phyloP scores from a whole-genome alignment of 1,284 basidiomycete species.

The Rhodofomes roseus region DNA sequence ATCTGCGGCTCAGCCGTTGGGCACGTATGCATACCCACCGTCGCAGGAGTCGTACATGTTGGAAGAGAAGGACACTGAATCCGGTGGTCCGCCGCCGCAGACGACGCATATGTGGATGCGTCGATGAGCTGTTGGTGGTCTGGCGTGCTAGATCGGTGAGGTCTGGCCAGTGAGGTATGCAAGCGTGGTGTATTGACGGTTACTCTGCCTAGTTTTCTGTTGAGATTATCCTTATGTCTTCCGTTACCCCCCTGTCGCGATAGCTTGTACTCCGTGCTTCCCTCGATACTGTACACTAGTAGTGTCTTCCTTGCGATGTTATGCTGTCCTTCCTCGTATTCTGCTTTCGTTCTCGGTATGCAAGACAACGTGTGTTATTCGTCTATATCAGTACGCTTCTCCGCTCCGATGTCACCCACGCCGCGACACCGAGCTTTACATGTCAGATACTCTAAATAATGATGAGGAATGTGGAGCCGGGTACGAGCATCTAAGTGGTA shows the following conservation, averaged over 20 bases:
- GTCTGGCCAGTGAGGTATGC: neutral
- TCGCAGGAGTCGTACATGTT: slow-evolving; percentile 59
- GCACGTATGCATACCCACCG: slow-evolving; percentile 48
- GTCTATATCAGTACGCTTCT: neutral
- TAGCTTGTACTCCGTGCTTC: neutral
- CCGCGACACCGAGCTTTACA: neutral
- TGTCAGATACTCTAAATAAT: neutral
- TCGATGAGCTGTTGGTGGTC: neutral
- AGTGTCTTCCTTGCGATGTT: neutral
- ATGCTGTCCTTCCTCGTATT: neutral
- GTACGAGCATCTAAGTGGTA: neutral
- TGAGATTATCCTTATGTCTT: neutral
- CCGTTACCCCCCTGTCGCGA: neutral
- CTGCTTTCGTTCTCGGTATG: neutral
- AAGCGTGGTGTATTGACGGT: neutral
- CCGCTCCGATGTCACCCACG: neutral
- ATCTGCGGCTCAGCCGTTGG: slow-evolving; percentile 41
- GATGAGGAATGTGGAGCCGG: too few relatives aligned
- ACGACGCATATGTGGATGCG: slow-evolving; percentile 28
- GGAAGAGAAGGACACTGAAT: slow-evolving; percentile 51
- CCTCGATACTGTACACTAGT: neutral
- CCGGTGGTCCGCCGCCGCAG: slow-evolving; percentile 14
- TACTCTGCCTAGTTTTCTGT: neutral
- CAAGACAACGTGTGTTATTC: neutral
- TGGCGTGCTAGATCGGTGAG: neutral